Evolutionary conservation across 768 basidiomycete genomes (phyloP).

Genomic region (Strobilomyces dryophilus): DNA sequence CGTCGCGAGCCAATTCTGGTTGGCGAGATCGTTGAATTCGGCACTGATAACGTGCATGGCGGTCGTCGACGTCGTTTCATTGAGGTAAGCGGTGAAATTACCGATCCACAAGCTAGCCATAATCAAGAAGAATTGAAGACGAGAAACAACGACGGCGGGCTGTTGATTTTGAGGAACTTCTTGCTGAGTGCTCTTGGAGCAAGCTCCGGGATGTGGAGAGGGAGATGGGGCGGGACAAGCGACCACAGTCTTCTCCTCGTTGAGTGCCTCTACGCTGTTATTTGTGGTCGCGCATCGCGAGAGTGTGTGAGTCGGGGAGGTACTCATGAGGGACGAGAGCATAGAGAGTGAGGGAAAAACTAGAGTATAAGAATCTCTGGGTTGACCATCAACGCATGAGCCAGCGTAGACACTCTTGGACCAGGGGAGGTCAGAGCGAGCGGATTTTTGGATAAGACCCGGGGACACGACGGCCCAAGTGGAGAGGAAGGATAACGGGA

Average conservation of each 20-base stretch:
- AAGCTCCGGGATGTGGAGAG: not conserved
- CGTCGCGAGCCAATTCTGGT: constrained; percentile 34
- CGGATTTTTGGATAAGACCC: constrained; percentile 1
- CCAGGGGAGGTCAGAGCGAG: not conserved
- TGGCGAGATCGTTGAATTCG: constrained; percentile 26
- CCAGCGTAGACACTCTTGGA: constrained; percentile 11
- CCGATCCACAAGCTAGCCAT: constrained; percentile 33
- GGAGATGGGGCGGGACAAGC: not conserved
- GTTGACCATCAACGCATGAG: constrained; percentile 15
- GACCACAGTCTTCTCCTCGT: constrained; percentile 21
- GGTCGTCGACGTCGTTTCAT: constrained; percentile 33
- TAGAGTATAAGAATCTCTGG: constrained; percentile 15
- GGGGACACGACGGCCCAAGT: constrained; percentile 7
- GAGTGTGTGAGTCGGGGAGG: constrained; percentile 26
- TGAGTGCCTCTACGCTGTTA: constrained; percentile 26
- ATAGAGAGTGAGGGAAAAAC: not conserved
- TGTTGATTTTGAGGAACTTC: constrained; percentile 7
- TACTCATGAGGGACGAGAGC: constrained; percentile 20
- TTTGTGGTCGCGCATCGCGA: constrained; percentile 30
- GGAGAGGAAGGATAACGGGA: constrained; percentile 7
- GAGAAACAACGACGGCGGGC: constrained; percentile 28
- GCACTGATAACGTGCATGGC: constrained; percentile 34
- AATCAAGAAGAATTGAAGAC: constrained; percentile 30
- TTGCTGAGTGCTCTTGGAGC: not conserved
- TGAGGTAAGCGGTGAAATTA: constrained; percentile 34